These are phyloP conservation scores for Lodderomyces beijingensis DNA, from an alignment of 1,139 yeast genomes.

Conservation along the genomic window DNA sequence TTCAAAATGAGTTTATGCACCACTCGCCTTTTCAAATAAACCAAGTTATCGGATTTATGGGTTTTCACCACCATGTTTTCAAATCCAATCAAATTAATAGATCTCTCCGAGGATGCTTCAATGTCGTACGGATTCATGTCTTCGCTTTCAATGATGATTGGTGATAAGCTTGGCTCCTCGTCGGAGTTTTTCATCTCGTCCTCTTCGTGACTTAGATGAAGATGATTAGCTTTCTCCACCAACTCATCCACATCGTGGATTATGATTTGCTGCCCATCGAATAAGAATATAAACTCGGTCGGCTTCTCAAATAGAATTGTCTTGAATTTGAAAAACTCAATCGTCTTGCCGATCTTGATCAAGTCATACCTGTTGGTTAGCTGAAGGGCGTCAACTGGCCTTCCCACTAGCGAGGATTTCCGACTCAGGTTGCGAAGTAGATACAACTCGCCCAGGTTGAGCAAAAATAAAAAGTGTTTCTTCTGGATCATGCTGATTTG, in stretches of 20 bases:
- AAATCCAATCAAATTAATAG: conserved; percentile 30
- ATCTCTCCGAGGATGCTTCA: conserved; percentile 9
- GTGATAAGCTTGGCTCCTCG: conserved; percentile 16
- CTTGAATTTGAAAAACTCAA: conserved; percentile 32
- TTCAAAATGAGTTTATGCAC: conserved; percentile 33
- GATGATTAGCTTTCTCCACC: conserved; percentile 19
- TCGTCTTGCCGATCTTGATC: conserved; percentile 25
- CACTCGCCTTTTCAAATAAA: conserved; percentile 23
- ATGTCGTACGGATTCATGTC: conserved; percentile 28
- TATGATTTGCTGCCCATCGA: conserved; percentile 26
- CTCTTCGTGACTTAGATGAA: conserved; percentile 1
- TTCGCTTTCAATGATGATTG: conserved; percentile 26
- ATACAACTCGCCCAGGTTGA: conserved; percentile 36
- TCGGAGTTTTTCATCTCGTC: conserved; percentile 22
- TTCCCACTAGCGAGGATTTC: conserved; percentile 5
- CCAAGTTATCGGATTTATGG: conserved; percentile 12
- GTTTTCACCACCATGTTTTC: conserved; percentile 24
- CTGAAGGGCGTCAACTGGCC: conserved; percentile 9
- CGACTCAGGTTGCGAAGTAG: conserved; percentile 30
- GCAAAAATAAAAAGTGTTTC: conserved; percentile 33
- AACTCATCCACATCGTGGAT: conserved; percentile 31
- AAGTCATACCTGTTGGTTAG: conserved; percentile 36
- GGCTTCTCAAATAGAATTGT: conserved; percentile 17
- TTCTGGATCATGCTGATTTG: conserved; percentile 26
- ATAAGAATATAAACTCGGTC: conserved; percentile 22